Percentiles rank a stretch among this genome's conserved stretches.
Evolutionary conservation across 208 protist species (phyloP).

Genomic region (Trypanosoma platydactyli): DNA sequence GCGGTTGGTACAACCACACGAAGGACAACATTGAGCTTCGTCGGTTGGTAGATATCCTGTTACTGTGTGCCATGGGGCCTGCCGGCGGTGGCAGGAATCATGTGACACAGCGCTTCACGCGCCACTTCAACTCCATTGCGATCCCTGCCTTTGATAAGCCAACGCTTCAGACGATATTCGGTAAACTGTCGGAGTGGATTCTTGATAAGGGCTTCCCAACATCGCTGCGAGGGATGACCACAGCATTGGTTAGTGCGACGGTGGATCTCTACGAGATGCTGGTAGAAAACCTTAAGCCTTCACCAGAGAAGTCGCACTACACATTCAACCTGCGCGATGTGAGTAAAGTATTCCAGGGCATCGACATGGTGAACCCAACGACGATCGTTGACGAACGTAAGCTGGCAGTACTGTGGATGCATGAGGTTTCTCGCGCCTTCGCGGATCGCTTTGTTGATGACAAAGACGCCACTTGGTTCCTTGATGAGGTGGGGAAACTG

Average conservation of each 20-base stretch:
- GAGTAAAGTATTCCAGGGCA: slow-evolving; percentile 93
- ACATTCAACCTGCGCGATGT: slow-evolving; percentile 98
- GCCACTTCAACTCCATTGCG: slow-evolving; percentile 95
- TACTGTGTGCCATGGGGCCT: slow-evolving; percentile 95
- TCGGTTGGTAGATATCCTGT: slow-evolving; percentile 87
- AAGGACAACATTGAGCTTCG: slow-evolving; percentile 91
- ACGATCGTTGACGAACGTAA: slow-evolving; percentile 69
- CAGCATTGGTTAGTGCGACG: slow-evolving; percentile 82
- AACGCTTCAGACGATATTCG: slow-evolving; percentile 94
- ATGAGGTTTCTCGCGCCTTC: slow-evolving; percentile 96
- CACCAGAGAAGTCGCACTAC: slow-evolving; percentile 98
- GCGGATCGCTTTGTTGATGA: slow-evolving; percentile 94
- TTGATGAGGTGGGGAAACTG: slow-evolving; percentile 67
- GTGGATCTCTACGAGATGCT: slow-evolving; percentile 94
- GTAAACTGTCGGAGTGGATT: slow-evolving; percentile 90
- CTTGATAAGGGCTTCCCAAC: slow-evolving; percentile 73
- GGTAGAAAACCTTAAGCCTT: slow-evolving; percentile 93
- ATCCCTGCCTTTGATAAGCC: slow-evolving; percentile 90
- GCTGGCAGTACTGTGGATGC: slow-evolving; percentile 90
- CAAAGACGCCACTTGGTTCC: slow-evolving; percentile 91
- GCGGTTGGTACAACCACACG: slow-evolving; percentile 95
- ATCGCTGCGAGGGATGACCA: slow-evolving; percentile 46
- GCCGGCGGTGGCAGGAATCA: slow-evolving; percentile 94
- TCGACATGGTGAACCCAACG: slow-evolving; percentile 77
- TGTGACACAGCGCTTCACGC: slow-evolving; percentile 93